Evolutionary conservation across 306 rosid species (phyloP).

Genomic region (Cajanus cajan): DNA sequence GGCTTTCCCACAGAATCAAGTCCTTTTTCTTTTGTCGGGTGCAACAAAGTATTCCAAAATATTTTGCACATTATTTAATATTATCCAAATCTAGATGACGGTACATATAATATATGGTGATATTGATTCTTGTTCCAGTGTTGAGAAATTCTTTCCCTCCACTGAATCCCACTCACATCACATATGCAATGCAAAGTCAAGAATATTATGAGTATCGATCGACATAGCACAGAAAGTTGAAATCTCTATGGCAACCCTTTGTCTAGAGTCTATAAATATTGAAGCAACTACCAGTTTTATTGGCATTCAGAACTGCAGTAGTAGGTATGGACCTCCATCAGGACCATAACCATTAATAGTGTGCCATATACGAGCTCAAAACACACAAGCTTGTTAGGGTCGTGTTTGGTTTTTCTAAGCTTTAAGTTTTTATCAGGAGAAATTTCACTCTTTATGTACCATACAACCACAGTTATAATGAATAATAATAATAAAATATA

Average conservation of each 20-base stretch:
- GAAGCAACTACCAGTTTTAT: neutral
- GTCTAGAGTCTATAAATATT: neutral
- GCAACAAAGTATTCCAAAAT: neutral
- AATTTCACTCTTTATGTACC: neutral
- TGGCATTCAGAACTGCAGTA: neutral
- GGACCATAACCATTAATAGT: neutral
- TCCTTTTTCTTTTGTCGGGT: neutral
- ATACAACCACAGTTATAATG: too few relatives aligned
- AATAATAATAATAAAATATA: too few relatives aligned
- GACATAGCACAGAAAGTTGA: neutral
- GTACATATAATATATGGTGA: neutral
- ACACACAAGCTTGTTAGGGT: neutral
- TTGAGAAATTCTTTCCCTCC: neutral
- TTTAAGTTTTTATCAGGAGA: neutral
- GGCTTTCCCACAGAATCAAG: neutral
- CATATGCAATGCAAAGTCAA: neutral
- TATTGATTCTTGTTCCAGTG: constrained; percentile 8
- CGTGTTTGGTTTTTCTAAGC: neutral
- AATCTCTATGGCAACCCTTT: neutral
- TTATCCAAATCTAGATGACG: neutral
- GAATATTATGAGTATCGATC: neutral
- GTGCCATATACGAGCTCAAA: neutral
- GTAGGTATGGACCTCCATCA: constrained; percentile 18
- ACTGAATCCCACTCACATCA: neutral
- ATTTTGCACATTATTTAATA: neutral